Base-by-base conservation (phyloP, 2,329 filamentous ascomycete species). In the Fusarium sp. region DNA sequence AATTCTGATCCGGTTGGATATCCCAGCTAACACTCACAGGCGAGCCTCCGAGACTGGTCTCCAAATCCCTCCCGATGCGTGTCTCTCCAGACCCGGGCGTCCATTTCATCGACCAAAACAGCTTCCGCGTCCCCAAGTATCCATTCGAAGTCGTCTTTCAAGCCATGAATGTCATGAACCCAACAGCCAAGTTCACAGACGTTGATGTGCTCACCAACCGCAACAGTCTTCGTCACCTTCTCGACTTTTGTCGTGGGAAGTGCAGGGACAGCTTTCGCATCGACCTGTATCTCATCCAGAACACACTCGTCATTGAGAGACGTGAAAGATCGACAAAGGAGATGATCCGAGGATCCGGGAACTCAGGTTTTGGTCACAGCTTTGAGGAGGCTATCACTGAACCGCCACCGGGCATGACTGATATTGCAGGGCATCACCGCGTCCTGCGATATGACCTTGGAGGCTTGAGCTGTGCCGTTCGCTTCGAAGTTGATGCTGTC, bases 141-240 rank as follows among this genome's bases (percentile, higher is more conserved):
- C 77, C 79, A 1, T 83, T 81, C 61, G 74, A 81, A 37, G 71
- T 77, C 5, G 60, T 81, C 14, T 80, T 83, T 41, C 65, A 74
- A n/a, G 80, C 80, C 50, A 68, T 77, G 8, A 66, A 65, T 5
- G 25, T 64, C 18, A 79, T 79, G 76, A 76, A 72, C 8, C 77
- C 77, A 0, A 23, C 20, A 2, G 68, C 71, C 57, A 68, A 63
- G 23, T 82, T 83, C 27, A 67, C 76, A 57, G 64, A 79, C 4
- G 60, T 82, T 25, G 80, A 83, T 35, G 32, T 83, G 5, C 61
- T 83, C 6, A 64, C 75, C 34, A 81, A 81, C 57, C 77, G 80
- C 6, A 79, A 75, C 23, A 74, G 64, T 8, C 50, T 78, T 2
- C 61, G 66, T 1, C 72, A 72, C 11, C 58, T 82, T 1, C 71